These are phyloP conservation scores for Debaryomyces robertsiae DNA, from an alignment of 1,139 yeast genomes.

Conservation along the genomic window DNA sequence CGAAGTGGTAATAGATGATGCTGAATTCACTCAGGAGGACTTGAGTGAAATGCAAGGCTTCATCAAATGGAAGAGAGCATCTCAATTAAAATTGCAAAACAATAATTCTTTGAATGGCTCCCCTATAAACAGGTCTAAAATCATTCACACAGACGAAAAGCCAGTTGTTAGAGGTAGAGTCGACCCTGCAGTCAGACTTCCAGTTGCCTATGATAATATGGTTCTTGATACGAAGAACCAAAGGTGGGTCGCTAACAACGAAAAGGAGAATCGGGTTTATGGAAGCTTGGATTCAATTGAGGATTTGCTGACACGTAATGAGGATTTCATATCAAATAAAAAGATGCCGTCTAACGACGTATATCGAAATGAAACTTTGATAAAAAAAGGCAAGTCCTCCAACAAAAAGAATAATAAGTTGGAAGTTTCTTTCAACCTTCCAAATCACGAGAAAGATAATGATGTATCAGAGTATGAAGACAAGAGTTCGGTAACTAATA, in stretches of 20 bases:
- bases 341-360: no score
- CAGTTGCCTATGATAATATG: slow-evolving; percentile 43
- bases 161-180: slow-evolving; percentile 31
- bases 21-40: slow-evolving; percentile 27
- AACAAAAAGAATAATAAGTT: slow-evolving; percentile 23
- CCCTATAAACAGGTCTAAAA: slow-evolving; percentile 16
- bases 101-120: slow-evolving; percentile 13
- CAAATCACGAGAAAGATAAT: slow-evolving; percentile 22
- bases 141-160: slow-evolving; percentile 14
- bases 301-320: slow-evolving; percentile 35
- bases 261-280: slow-evolving; percentile 29
- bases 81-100: slow-evolving; percentile 35
- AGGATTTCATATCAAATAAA: slow-evolving; percentile 13
- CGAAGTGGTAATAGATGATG: slow-evolving; percentile 25
- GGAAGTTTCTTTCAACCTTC: slow-evolving; percentile 49
- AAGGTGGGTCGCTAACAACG: slow-evolving; percentile 37
- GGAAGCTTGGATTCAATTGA: slow-evolving; percentile 49
- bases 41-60: slow-evolving; percentile 23
- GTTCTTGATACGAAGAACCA: slow-evolving; percentile 39
- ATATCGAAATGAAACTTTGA: not conserved
- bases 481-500: slow-evolving; percentile 19
- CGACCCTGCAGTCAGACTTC: slow-evolving; percentile 38
- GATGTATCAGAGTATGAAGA: slow-evolving; percentile 13
- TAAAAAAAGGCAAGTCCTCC: not conserved
- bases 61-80: slow-evolving; percentile 42